A percentile compares a stretch with the other conserved stretches of the same genome.
Evolutionary conservation across 2,329 filamentous ascomycete genomes (phyloP).

Genomic region (Dactylellina parvicollis): DNA sequence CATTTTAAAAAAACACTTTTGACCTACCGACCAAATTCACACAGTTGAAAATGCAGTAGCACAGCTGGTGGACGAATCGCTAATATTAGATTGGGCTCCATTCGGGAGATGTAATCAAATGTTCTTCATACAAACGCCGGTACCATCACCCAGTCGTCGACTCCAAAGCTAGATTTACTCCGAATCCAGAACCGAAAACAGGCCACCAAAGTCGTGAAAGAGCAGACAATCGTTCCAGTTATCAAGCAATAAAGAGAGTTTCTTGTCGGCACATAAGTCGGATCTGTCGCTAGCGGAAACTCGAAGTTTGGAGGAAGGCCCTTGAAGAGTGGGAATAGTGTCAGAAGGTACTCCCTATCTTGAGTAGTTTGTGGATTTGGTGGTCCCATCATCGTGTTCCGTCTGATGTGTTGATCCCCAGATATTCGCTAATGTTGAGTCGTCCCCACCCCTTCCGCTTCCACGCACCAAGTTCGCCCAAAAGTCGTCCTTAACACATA

Average conservation of each 20-base stretch:
- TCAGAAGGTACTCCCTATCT: conserved; percentile 40
- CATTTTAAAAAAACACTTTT: background rate
- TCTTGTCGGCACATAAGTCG: conserved; percentile 31
- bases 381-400: conserved; percentile 18
- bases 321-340: conserved; percentile 50
- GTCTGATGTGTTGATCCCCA: background rate
- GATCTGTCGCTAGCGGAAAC: conserved; percentile 33
- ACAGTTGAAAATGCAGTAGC: conserved; percentile 48
- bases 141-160: conserved; percentile 52
- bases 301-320: conserved; percentile 28
- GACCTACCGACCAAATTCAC: conserved; percentile 49
- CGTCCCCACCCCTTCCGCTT: conserved; percentile 15
- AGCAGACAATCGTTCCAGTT: conserved; percentile 31
- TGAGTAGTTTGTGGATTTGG: conserved; percentile 39
- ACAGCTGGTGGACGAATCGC: conserved; percentile 4
- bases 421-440: background rate
- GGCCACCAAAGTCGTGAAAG: conserved; percentile 36
- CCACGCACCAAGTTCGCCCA: background rate
- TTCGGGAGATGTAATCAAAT: background rate
- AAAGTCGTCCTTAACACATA: conserved; percentile 12
- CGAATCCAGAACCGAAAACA: conserved; percentile 51
- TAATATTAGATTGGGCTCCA: background rate
- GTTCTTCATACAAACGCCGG: conserved; percentile 48
- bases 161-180: conserved; percentile 35
- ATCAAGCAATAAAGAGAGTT: conserved; percentile 47